Evolutionary conservation across 2,329 filamentous ascomycete genomes (phyloP).

Genomic region (Aspergillus aculeatus): DNA sequence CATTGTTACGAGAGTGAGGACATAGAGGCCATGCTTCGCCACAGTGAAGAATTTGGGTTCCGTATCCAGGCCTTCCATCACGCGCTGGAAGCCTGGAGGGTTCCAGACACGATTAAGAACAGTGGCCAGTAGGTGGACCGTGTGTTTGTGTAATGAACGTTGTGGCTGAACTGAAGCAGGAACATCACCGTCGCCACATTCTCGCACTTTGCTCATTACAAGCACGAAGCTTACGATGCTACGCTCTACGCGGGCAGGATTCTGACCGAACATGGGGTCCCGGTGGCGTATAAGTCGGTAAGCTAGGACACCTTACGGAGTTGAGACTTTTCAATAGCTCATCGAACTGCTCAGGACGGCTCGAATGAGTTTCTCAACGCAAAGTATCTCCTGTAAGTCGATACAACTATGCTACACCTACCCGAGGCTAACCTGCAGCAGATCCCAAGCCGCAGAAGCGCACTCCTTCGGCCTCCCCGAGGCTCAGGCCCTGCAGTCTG

Average conservation of each 20-base stretch:
- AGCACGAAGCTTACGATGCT: background rate
- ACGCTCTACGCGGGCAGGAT: background rate
- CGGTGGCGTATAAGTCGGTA: conserved; percentile 2
- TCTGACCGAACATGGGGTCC: background rate
- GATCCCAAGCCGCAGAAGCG: background rate
- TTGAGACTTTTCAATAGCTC: too few species aligned
- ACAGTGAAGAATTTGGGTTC: conserved; percentile 1
- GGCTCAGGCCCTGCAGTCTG: background rate
- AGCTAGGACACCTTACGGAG: background rate
- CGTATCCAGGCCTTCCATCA: conserved; percentile 1
- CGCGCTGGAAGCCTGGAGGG: background rate
- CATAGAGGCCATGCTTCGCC: background rate
- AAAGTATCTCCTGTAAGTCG: background rate
- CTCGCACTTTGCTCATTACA: background rate
- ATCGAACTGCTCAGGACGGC: background rate
- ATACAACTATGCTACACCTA: too few species aligned
- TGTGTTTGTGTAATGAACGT: background rate
- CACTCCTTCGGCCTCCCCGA: conserved; percentile 1
- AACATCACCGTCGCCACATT: background rate
- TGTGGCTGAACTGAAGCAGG: background rate
- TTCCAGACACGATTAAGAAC: background rate
- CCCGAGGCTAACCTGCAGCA: background rate
- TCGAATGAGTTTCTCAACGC: background rate
- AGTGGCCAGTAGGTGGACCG: background rate
- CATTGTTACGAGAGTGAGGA: conserved; percentile 1